Evolutionary conservation across 441 rosid genomes (phyloP).

Genomic region (Syzygium malaccense): DNA sequence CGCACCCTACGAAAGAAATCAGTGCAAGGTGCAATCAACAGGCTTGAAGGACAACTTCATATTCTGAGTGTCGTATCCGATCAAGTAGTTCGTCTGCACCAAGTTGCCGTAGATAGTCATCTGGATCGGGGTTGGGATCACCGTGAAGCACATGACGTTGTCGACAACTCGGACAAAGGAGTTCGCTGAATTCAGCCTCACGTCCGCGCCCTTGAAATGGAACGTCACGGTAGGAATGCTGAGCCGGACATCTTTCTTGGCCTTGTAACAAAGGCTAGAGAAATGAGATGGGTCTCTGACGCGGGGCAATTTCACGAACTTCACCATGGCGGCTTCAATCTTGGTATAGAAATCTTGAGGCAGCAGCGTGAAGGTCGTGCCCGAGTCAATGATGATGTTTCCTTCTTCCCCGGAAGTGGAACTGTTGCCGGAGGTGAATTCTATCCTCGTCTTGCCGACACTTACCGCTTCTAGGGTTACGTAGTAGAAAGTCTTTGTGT

Average conservation of each 20-base stretch:
- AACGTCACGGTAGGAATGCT: constrained; percentile 17
- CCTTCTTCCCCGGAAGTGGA: constrained; percentile 5
- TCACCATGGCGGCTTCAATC: background rate
- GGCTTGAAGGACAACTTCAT: constrained; percentile 32
- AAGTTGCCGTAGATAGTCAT: constrained; percentile 29
- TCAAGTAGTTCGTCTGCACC: constrained; percentile 33
- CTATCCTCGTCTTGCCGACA: constrained; percentile 14
- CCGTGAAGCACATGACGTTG: constrained; percentile 15
- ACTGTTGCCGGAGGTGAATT: background rate
- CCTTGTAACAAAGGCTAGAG: constrained; percentile 22
- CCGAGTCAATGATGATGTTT: constrained; percentile 46
- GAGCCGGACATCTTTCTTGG: background rate
- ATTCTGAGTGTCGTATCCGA: constrained; percentile 28
- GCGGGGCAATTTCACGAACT: background rate
- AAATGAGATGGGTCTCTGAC: background rate
- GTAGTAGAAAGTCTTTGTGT: background rate
- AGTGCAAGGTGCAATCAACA: constrained; percentile 17
- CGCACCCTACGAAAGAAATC: background rate
- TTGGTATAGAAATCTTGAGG: background rate
- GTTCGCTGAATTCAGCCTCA: constrained; percentile 10
- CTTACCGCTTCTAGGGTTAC: constrained; percentile 28
- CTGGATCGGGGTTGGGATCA: background rate
- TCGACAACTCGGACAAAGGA: constrained; percentile 9
- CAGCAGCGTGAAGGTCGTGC: constrained; percentile 25
- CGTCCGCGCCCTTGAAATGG: constrained; percentile 37